Evolutionary conservation across 2,329 filamentous ascomycete species (phyloP).

Genomic region (Xylaria sp.): DNA sequence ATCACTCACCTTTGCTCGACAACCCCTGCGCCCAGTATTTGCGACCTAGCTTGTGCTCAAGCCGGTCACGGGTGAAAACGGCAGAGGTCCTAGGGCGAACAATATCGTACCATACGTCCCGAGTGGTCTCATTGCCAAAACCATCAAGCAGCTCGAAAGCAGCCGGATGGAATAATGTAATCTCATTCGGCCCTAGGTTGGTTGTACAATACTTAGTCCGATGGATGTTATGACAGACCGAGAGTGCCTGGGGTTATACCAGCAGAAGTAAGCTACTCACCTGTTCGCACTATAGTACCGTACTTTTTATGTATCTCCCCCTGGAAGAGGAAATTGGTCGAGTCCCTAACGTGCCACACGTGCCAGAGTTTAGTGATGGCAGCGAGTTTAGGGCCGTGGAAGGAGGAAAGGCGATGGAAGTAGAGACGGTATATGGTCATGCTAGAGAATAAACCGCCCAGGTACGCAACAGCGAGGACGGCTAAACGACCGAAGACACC

Average conservation of each 20-base stretch:
- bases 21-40: conserved; percentile 38
- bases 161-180: conserved; percentile 37
- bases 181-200: conserved; percentile 38
- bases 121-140: conserved; percentile 36
- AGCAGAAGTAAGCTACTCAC: conserved; percentile 15
- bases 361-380: conserved; percentile 46
- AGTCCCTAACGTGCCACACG: conserved; percentile 39
- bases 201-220: conserved; percentile 16
- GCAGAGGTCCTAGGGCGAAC: conserved; percentile 38
- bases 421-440: conserved; percentile 50
- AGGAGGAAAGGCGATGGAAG: conserved; percentile 49
- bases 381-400: conserved; percentile 50
- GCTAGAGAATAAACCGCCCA: conserved; percentile 38
- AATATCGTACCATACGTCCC: conserved; percentile 43
- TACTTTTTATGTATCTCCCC: conserved; percentile 36
- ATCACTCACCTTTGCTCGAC: conserved; percentile 36
- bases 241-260: neutral
- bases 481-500: conserved; percentile 14
- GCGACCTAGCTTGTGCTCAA: conserved; percentile 38
- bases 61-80: conserved; percentile 38
- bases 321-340: conserved; percentile 35
- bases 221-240: neutral
- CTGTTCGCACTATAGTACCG: conserved; percentile 39
- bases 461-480: conserved; percentile 29
- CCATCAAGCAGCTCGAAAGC: conserved; percentile 40